Evolutionary conservation across 2,329 filamentous ascomycete species (phyloP), one percentile per base, ranked within the genome.

Genomic region (Onygenales sp.): DNA sequence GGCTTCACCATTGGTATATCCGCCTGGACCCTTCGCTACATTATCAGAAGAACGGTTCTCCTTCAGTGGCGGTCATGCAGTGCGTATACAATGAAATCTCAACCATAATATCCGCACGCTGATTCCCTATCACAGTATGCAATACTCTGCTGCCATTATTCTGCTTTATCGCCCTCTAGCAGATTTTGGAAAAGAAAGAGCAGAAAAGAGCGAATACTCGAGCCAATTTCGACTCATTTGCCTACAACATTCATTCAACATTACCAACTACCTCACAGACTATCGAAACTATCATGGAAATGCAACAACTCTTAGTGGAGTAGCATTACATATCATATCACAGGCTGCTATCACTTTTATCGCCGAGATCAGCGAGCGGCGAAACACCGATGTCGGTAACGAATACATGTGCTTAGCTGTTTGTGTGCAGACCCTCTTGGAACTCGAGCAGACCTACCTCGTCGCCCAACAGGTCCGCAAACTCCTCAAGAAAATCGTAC

Each of bases 371-470:
- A 42, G 55, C 2, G 57, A 59, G 40, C 34, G 49, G 21, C 37
- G 46, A 14, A 48, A 56, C 11, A 49, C 40, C 3, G 52, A 57
- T 21, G 49, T 53, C 8, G 49, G 51, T 36, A 31, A 27, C 11
- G 49, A 59, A 36, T 54, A 57, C 48, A 49, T 51, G 6, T 54
- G 50, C 21, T 27, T 59, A 36, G 56, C 54, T 37, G 31, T 49
- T n/a, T 59, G 57, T 52, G 55, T 59, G 13, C 51, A 54, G 10
- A 56, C 57, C 8, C 56, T 59, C 17, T 33, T 52, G 10, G 57
- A 59, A 33, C 47, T 59, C 14, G 57, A 59, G 48, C 52, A 53
- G 10, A 57, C 55, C 10, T 57, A 57, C 36, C 45, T 59, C 10
- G 57, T 59, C n/a, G 56, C 57, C 13, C 17, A 42, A 34, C 50